Evolutionary conservation across 179 eudicot species (phyloP), one percentile per base, ranked within the genome.

Genomic region (Nepenthes alata): DNA sequence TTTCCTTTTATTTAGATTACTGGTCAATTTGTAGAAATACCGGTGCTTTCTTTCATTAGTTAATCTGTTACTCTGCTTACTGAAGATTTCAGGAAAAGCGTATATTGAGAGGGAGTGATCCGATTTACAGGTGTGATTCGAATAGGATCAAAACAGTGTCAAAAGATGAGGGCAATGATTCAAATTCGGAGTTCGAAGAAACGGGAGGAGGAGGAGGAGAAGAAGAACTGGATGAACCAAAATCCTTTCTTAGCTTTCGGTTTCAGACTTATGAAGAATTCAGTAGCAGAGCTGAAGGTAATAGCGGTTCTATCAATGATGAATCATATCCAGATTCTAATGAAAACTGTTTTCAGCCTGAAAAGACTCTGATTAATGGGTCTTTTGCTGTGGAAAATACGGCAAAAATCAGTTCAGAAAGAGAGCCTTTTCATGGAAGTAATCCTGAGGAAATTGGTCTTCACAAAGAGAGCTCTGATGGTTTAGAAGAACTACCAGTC

Each of bases 181-280:
- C 65, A 51, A 58, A 57, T 35, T 5, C 36, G 39, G 39, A 73
- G 63, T 6, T 11, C 6, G 70, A 67, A 59, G 60, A 64, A 49
- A 14, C 66, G 2, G 67, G 49, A 5, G 67, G 49, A 7, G 12
- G 14, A 11, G 69, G 71, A 57, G 74, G 12, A 56, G 62, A 60
- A 38, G 63, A 34, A 12, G 52, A 73, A 15, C 55, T 58, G 51
- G 73, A 74, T 47, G 66, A 74, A 57, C 55, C 73, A 2, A 82
- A 73, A 65, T 67, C 80, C 16, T 59, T 52, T 57, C 72, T 91
- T 39, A 72, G 57, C 35, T 91, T 91, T 64, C 85, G 80, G 65
- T 89, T 91, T 58, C 98, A 81, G 8, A 75, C 79, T 57, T 86
- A 59, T 59, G 89, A 89, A 65, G 96, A 89, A 70, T 79, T 91